These are phyloP conservation scores for Pseudogymnoascus sp. DNA, from an alignment of 2,329 filamentous ascomycete species.

Conservation along the genomic window DNA sequence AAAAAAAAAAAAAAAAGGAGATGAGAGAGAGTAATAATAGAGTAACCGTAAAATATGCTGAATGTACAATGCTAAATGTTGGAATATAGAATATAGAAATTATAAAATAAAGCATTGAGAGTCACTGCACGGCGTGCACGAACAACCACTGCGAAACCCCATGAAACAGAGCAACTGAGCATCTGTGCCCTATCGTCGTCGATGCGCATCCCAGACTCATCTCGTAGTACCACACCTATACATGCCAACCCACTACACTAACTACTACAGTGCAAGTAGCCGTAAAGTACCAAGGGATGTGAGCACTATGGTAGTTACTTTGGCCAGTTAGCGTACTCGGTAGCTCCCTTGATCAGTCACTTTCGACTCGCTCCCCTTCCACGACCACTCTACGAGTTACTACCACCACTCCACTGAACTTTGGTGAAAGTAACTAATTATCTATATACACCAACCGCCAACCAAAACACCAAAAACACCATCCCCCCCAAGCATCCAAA, in stretches of 20 bases:
- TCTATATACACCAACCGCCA: background rate
- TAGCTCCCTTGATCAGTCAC: conserved; percentile 8
- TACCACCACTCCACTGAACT: background rate
- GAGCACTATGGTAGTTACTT: background rate
- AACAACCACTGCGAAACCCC: background rate
- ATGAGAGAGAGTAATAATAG: no score
- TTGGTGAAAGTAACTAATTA: background rate
- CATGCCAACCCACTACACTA: background rate
- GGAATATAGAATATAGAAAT: background rate
- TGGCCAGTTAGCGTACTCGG: conserved; percentile 6
- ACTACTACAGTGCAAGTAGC: background rate
- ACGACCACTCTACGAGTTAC: no score
- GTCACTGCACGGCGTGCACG: background rate
- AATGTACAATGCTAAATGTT: no score
- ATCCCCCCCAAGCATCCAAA: background rate
- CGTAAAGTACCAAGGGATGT: background rate
- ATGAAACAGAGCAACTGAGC: background rate
- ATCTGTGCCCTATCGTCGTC: conserved; percentile 2
- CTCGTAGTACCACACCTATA: background rate
- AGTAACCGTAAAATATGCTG: no score
- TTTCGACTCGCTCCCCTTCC: background rate
- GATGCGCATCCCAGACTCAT: background rate
- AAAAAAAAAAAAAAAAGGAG: background rate
- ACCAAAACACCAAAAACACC: background rate
- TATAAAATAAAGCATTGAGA: background rate